Percentiles rank a stretch among this genome's conserved stretches.
Evolutionary conservation across 2,329 filamentous ascomycete species (phyloP).

Genomic region (Septoria petroselini): DNA sequence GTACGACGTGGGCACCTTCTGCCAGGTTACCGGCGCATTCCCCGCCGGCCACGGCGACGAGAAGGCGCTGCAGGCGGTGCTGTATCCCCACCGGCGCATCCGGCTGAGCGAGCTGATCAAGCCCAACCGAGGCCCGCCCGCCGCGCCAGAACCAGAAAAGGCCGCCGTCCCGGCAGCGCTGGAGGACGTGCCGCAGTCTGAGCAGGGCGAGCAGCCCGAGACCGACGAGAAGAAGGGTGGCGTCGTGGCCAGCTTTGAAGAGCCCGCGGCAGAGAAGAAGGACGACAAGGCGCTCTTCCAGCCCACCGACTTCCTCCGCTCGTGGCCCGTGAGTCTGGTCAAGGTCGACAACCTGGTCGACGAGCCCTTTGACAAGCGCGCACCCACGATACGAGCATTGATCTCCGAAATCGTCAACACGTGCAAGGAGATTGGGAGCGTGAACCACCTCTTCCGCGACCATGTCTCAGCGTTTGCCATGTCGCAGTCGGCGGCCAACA

Average conservation of each 20-base stretch:
- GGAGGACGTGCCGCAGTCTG: slow-evolving; percentile 21
- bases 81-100: slow-evolving; percentile 94
- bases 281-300: slow-evolving; percentile 54
- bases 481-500: slow-evolving; percentile 89
- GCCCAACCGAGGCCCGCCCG: slow-evolving; percentile 52
- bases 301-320: slow-evolving; percentile 84
- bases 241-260: slow-evolving; percentile 95
- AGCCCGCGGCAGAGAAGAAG: slow-evolving; percentile 61
- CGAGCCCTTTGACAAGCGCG: slow-evolving; percentile 86
- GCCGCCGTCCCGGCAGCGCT: slow-evolving; percentile 53
- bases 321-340: slow-evolving; percentile 88
- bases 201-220: slow-evolving; percentile 39
- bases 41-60: slow-evolving; percentile 78
- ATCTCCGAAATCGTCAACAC: slow-evolving; percentile 98
- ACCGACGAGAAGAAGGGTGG: slow-evolving; percentile 75
- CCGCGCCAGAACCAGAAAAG: slow-evolving; percentile 51
- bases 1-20: slow-evolving; percentile 94
- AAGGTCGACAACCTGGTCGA: slow-evolving; percentile 92
- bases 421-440: slow-evolving; percentile 91
- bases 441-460: slow-evolving; percentile 93
- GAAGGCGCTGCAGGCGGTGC: slow-evolving; percentile 75
- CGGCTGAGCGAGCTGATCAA: slow-evolving; percentile 80
- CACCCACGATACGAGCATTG: slow-evolving; percentile 81
- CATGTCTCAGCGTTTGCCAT: slow-evolving; percentile 97
- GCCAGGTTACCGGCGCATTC: slow-evolving; percentile 94